Evolutionary conservation across 441 rosid genomes (phyloP).

Genomic region (Populus hybrid): DNA sequence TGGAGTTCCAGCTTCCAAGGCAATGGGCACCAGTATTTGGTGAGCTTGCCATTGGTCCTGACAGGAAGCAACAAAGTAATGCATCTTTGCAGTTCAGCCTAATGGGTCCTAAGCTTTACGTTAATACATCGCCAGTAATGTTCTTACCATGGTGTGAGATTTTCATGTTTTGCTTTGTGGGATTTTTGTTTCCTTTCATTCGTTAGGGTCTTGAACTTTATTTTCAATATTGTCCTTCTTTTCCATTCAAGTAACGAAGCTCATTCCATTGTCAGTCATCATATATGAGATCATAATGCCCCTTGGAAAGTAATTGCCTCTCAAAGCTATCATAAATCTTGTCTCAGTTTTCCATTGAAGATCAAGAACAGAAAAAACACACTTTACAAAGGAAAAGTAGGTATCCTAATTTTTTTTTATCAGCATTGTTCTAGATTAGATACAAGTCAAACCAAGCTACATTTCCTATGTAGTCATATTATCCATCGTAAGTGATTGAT

Average conservation of each 20-base stretch:
- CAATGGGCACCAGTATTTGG: slow-evolving; percentile 98
- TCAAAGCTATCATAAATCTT: neutral
- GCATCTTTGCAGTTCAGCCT: slow-evolving; percentile 84
- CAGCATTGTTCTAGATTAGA: neutral
- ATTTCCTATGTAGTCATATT: too few species aligned
- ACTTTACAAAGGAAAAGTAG: neutral
- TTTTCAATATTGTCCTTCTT: neutral
- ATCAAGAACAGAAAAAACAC: neutral
- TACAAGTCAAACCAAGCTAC: neutral
- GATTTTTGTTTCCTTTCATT: neutral
- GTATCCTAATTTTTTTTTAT: neutral
- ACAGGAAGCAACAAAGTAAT: slow-evolving; percentile 61
- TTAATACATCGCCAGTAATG: slow-evolving; percentile 73
- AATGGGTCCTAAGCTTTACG: slow-evolving; percentile 90
- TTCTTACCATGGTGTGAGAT: neutral
- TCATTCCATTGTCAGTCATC: neutral
- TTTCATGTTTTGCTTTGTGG: slow-evolving; percentile 7
- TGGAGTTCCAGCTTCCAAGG: slow-evolving; percentile 95
- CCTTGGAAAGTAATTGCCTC: neutral
- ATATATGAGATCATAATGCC: neutral
- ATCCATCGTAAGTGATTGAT: neutral
- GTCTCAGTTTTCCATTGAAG: neutral
- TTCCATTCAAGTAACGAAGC: neutral
- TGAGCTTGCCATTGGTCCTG: slow-evolving; percentile 91
- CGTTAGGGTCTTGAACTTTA: neutral